Evolutionary conservation across 2,329 filamentous ascomycete species (phyloP), one percentile per base, ranked within the genome.

Genomic region (Phialophora chinensis): DNA sequence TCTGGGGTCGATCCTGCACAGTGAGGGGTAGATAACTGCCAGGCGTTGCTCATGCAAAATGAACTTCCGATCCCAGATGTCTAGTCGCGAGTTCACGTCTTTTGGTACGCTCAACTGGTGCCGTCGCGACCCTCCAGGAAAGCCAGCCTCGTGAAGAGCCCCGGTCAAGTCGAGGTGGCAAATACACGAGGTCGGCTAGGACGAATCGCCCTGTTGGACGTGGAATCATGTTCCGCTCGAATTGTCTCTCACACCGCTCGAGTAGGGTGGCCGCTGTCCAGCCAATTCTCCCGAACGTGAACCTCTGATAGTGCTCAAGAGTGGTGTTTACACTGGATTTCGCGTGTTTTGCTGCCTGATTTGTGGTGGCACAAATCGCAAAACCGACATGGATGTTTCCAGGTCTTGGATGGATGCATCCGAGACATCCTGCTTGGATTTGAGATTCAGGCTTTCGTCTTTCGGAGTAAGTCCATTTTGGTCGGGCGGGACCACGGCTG

Each of bases 311-410:
- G 23, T 8, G 53, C 12, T 35, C 53, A 11, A 29, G 3, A 33
- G n/a, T 25, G n/a, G 20, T 17, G 2, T 5, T 63, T 61, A 67
- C 31, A 8, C 31, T 38, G 27, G 31, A 3, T 52, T 38, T 20
- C 29, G 65, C 56, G 66, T 71, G 57, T 63, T 65, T 17, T 65
- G 64, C 35, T 74, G 71, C 54, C 74, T 76, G 29, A 60, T 71
- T 75, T 47, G 72, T 72, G 73, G 68, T 20, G 80, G 80, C 57
- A 82, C 77, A 72, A 82, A 82, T 25, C 73, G 76, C 49, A 82
- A 69, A 3, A 79, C 78, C 47, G 80, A 79, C 79, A 82, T 79
- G 20, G 80, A 81, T 55, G 72, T 74, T 56, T 77, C 78, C 27
- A 82, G 73, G 23, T 79, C 74, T 25, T 76, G 75, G 10, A 82